Conservation (phyloP, 306 rosid genomes). For the Fragaria nilgerrensis region DNA sequence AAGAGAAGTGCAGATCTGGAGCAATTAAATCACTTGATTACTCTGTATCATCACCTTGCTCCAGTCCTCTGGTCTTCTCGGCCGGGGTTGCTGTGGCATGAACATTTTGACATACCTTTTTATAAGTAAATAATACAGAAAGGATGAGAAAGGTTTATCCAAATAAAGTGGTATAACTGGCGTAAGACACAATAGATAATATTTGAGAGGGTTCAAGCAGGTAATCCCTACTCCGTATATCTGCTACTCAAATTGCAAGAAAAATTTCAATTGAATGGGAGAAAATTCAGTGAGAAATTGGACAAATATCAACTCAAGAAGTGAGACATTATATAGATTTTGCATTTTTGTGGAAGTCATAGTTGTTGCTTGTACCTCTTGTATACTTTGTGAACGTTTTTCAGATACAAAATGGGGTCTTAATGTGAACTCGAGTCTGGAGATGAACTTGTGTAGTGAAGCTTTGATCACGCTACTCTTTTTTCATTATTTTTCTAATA, state of each 20-base stretch:
- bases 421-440: background rate
- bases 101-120: background rate
- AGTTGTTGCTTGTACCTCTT: background rate
- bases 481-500: background rate
- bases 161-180: conserved; percentile 28
- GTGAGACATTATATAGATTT: background rate
- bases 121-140: conserved; percentile 22
- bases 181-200: background rate
- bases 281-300: conserved; percentile 7
- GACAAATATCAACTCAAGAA: background rate
- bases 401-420: background rate
- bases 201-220: conserved; percentile 10
- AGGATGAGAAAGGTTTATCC: conserved; percentile 2
- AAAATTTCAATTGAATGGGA: background rate
- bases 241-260: background rate
- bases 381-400: background rate
- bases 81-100: conserved; percentile 58
- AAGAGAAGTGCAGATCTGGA: conserved; percentile 41
- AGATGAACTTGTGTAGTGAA: background rate
- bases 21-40: conserved; percentile 42
- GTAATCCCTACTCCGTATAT: conserved; percentile 1
- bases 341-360: background rate
- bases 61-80: conserved; percentile 39
- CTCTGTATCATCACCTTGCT: conserved; percentile 50
- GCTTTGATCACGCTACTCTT: background rate